Percentiles rank a stretch among this genome's conserved stretches.
These are phyloP conservation scores for Rosa lucieae DNA, from an alignment of 306 rosid genomes.

Conservation along the genomic window DNA sequence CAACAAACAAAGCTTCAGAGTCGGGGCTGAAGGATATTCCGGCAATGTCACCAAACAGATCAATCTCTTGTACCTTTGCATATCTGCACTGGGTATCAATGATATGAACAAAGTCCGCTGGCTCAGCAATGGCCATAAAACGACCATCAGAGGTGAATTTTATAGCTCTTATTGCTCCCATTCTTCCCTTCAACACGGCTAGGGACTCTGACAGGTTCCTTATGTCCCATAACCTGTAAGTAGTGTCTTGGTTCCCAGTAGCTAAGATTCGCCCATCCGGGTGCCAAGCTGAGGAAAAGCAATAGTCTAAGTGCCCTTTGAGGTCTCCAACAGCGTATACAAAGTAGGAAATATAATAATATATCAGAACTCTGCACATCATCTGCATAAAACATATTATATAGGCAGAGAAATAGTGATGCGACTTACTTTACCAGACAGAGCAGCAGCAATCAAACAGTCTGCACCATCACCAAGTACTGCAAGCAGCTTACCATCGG, in stretches of 20 bases:
- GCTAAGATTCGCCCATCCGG: conserved; percentile 83
- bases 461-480: conserved; percentile 86
- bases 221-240: conserved; percentile 94
- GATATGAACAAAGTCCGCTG: conserved; percentile 88
- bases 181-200: conserved; percentile 79
- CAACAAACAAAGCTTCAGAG: conserved; percentile 74
- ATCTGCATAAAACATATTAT: background rate
- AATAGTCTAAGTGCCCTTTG: conserved; percentile 88
- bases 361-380: background rate
- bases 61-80: conserved; percentile 66
- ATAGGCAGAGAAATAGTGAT: background rate
- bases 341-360: background rate
- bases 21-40: conserved; percentile 91
- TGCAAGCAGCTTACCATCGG: conserved; percentile 77
- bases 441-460: conserved; percentile 73
- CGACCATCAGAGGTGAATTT: conserved; percentile 69
- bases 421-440: conserved; percentile 61
- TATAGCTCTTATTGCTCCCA: conserved; percentile 87
- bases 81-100: conserved; percentile 60
- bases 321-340: conserved; percentile 56
- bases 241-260: conserved; percentile 94
- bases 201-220: conserved; percentile 77
- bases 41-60: conserved; percentile 88
- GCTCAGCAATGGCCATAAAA: conserved; percentile 90
- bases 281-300: conserved; percentile 96